Conservation (phyloP, 352 stramenopile species). For the Phytophthora podocarpi region DNA sequence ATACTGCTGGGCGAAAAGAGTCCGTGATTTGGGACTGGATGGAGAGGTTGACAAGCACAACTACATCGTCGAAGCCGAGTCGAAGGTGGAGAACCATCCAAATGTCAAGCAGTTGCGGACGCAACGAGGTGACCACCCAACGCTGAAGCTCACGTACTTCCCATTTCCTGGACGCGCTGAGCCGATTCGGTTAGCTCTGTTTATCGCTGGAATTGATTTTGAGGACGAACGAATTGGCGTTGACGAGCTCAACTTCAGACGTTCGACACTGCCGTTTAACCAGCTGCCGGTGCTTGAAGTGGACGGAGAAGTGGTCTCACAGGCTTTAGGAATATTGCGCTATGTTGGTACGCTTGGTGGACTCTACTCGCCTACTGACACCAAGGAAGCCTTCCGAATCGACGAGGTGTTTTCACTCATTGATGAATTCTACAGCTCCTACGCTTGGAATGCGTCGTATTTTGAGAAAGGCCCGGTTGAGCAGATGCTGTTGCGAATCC, state of each 20-base stretch:
- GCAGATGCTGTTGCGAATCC: slow-evolving; percentile 28
- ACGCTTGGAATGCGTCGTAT: slow-evolving; percentile 38
- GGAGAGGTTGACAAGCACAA: slow-evolving; percentile 12
- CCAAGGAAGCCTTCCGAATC: slow-evolving; percentile 30
- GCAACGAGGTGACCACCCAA: slow-evolving; percentile 1
- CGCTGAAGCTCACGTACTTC: slow-evolving; percentile 68
- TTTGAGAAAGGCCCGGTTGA: slow-evolving; percentile 32
- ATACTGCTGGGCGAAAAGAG: slow-evolving; percentile 29
- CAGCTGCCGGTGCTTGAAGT: slow-evolving; percentile 53
- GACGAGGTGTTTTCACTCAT: slow-evolving; percentile 54
- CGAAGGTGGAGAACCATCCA: slow-evolving; percentile 30
- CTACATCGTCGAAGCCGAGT: slow-evolving; percentile 15
- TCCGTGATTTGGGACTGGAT: slow-evolving; percentile 16
- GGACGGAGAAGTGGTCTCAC: slow-evolving; percentile 44
- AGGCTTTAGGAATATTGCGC: slow-evolving; percentile 59
- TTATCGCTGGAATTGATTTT: slow-evolving; percentile 49
- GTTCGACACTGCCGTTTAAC: slow-evolving; percentile 44
- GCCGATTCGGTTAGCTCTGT: slow-evolving; percentile 53
- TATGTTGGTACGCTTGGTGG: slow-evolving; percentile 59
- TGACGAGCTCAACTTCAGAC: slow-evolving; percentile 36
- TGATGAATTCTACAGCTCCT: slow-evolving; percentile 45
- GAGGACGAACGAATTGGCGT: slow-evolving; percentile 56
- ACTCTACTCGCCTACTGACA: slow-evolving; percentile 45
- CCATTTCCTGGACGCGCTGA: slow-evolving; percentile 55
- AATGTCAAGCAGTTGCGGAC: slow-evolving; percentile 25